Evolutionary conservation across 371 early-diverging fungal genomes (phyloP).

Genomic region (Rhizopus arrhizus): DNA sequence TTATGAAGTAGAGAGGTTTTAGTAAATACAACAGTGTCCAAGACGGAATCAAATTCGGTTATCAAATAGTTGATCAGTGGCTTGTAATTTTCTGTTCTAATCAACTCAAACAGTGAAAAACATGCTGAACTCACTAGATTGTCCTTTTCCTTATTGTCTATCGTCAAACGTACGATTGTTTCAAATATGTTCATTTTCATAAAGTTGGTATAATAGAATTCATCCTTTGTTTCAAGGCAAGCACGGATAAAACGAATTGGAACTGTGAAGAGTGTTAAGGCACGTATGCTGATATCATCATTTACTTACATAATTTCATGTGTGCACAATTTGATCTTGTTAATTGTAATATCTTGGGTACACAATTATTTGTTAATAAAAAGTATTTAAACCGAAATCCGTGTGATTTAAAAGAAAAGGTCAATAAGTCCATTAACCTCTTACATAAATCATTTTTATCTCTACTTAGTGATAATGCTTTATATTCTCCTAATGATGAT

Average conservation of each 20-base stretch:
- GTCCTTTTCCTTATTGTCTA: conserved; percentile 67
- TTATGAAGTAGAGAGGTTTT: conserved; percentile 61
- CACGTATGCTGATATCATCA: background rate
- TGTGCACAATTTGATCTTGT: conserved; percentile 68
- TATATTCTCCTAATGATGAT: background rate
- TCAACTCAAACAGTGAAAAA: conserved; percentile 81
- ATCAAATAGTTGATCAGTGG: conserved; percentile 74
- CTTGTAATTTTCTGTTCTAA: conserved; percentile 75
- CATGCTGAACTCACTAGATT: conserved; percentile 88
- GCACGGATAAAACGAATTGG: conserved; percentile 80
- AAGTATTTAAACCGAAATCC: conserved; percentile 77
- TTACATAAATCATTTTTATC: background rate
- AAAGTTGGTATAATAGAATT: conserved; percentile 74
- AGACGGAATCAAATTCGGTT: conserved; percentile 58
- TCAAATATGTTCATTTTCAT: conserved; percentile 69
- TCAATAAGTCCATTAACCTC: background rate
- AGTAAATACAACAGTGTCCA: conserved; percentile 66
- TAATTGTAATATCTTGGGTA: conserved; percentile 63
- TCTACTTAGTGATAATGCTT: background rate
- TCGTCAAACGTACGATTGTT: conserved; percentile 65
- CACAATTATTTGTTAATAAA: conserved; percentile 64
- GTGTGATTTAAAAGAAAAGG: conserved; percentile 49
- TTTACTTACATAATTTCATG: conserved; percentile 66
- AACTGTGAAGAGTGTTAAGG: conserved; percentile 40
- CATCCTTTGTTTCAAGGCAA: conserved; percentile 75